Conservation (phyloP, 768 basidiomycete species). For the Psilocybe azurescens region DNA sequence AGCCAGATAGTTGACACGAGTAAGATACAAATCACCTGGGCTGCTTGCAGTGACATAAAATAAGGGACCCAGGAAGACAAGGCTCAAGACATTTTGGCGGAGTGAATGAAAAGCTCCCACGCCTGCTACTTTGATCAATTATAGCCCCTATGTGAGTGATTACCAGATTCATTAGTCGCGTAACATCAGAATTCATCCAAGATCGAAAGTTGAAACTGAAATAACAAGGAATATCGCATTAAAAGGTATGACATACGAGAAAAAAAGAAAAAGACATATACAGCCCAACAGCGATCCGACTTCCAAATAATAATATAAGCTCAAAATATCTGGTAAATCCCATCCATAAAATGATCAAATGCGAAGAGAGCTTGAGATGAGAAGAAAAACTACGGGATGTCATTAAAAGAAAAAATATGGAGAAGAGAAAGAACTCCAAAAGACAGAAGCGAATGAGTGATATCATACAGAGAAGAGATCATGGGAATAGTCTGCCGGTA, state of each 20-base stretch:
- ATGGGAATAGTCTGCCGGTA: neutral
- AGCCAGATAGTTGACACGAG: neutral
- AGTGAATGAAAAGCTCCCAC: neutral
- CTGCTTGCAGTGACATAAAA: neutral
- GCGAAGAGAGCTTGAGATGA: neutral
- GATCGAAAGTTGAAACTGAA: no score
- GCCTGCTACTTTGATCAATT: no score
- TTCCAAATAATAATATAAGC: neutral
- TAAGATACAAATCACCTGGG: neutral
- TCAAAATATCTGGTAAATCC: neutral
- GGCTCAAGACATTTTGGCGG: no score
- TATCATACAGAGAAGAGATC: neutral
- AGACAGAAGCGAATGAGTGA: neutral
- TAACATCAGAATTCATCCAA: no score
- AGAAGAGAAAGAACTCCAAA: neutral
- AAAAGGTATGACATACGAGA: neutral
- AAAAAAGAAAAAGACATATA: neutral
- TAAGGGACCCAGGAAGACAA: neutral
- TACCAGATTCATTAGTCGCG: no score
- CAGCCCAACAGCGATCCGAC: neutral
- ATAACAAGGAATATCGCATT: neutral
- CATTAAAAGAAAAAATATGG: neutral
- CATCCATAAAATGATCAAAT: neutral
- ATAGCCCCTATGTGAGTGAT: no score
- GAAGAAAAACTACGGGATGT: neutral